Evolutionary conservation across 129 eudicot species (phyloP).

Genomic region (sunflower (Helianthus annuus)): DNA sequence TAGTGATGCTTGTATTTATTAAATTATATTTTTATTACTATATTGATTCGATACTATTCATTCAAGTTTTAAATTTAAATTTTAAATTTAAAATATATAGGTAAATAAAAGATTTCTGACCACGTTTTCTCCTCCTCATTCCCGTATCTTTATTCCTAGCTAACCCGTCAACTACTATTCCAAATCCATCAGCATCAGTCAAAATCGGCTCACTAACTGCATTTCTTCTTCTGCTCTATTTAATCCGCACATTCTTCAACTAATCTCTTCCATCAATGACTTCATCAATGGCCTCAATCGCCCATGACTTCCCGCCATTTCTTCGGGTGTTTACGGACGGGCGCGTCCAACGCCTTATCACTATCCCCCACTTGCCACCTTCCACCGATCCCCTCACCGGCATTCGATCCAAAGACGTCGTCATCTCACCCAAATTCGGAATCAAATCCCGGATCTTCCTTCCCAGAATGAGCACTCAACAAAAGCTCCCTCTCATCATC

Average conservation of each 20-base stretch:
- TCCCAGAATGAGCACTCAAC: constrained; percentile 25
- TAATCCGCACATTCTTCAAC: neutral
- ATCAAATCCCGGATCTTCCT: constrained; percentile 44
- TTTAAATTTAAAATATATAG: too few relatives aligned
- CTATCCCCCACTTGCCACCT: constrained; percentile 27
- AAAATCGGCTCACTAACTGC: neutral
- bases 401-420: constrained; percentile 51
- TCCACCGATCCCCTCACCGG: constrained; percentile 42
- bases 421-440: constrained; percentile 31
- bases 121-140: too few relatives aligned
- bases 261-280: constrained; percentile 26
- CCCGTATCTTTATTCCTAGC: too few relatives aligned
- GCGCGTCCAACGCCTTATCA: constrained; percentile 36
- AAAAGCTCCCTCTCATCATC: constrained; percentile 44
- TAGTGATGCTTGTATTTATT: too few relatives aligned
- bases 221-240: neutral
- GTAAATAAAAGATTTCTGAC: too few relatives aligned
- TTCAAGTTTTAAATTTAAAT: too few relatives aligned
- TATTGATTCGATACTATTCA: too few relatives aligned
- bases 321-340: constrained; percentile 42
- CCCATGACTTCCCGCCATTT: constrained; percentile 44
- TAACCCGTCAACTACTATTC: too few relatives aligned
- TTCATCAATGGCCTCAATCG: constrained; percentile 32
- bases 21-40: too few relatives aligned
- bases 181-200: neutral